Evolutionary conservation across 2,329 filamentous ascomycete species (phyloP), one percentile per base, ranked within the genome.

Genomic region (Cercospora sp.): DNA sequence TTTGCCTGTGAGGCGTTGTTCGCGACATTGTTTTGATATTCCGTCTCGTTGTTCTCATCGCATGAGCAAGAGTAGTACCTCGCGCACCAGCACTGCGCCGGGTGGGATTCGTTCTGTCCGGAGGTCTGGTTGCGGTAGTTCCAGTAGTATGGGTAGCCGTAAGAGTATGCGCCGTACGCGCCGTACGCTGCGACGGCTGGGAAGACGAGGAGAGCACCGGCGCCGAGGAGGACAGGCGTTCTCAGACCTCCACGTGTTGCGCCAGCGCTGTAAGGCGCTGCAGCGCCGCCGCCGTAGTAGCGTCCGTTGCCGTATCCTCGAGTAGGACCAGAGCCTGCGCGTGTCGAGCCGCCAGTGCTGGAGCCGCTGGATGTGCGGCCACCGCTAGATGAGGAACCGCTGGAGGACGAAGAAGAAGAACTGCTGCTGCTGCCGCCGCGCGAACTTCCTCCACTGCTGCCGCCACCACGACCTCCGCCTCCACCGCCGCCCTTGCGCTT

Each of bases 281-380:
- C 69, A 0, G 88, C 85, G 60, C 91, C 91, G 60, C 90, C 90
- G 43, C 86, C 85, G 75, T 93, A 93, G 78, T 85, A 91, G 55
- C 63, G 30, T n/a, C 70, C 67, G 10, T 89, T 89, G 49, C 88
- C 89, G 74, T 85, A 92, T 0, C 75, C 69, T 3, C 87, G 88
- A 16, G 81, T 74, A 0, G 85, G 80, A 16, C 90, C 89, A 62
- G 85, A 86, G 67, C 90, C 89, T 6, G 82, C 79, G 8, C 79
- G 80, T 43, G 45, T 51, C 3, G 45, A 21, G 26, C 70, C 73
- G 10, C 72, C 65, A 16, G 40, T 43, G 26, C 58, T 69, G 30
- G 72, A 67, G 13, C 43, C 61, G 10, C 72, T 61, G 18, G 74
- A 71, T 45, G 66, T 65, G 61, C 74, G 53, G 61, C 75, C 71